phyloP scores from a whole-genome alignment of 2,329 filamentous ascomycete genomes.

The Pestalotiopsis sp. region DNA sequence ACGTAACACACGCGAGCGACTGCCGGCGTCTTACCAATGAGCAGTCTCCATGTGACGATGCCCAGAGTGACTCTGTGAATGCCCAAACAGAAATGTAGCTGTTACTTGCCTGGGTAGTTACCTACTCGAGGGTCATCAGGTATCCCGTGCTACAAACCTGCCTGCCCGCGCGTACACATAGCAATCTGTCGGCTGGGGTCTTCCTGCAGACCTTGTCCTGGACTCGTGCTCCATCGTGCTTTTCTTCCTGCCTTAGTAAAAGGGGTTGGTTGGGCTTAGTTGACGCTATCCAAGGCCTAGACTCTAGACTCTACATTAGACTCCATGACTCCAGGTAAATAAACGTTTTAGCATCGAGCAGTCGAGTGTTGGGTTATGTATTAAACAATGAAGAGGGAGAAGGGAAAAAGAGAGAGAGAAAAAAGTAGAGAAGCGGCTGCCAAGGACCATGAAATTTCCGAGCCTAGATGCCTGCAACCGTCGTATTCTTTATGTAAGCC shows the following conservation, averaged over 20 bases:
- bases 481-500: background rate
- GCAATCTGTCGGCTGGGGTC: background rate
- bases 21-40: background rate
- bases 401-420: background rate
- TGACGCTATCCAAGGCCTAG: background rate
- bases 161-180: too few relatives aligned
- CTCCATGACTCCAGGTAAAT: too few relatives aligned
- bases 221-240: background rate
- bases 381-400: background rate
- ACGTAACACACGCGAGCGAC: background rate
- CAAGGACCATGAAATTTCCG: background rate
- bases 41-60: background rate
- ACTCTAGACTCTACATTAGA: too few relatives aligned
- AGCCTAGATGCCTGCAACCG: background rate
- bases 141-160: too few relatives aligned
- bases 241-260: background rate
- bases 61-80: background rate
- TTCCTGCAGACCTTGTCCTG: background rate
- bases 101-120: too few relatives aligned
- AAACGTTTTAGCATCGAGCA: too few relatives aligned
- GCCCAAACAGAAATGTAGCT: too few relatives aligned
- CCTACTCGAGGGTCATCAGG: too few relatives aligned
- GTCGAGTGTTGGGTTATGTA: background rate
- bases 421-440: background rate
- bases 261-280: background rate